Conservation (phyloP, 805 yeast species). For the Candida ulmi region DNA sequence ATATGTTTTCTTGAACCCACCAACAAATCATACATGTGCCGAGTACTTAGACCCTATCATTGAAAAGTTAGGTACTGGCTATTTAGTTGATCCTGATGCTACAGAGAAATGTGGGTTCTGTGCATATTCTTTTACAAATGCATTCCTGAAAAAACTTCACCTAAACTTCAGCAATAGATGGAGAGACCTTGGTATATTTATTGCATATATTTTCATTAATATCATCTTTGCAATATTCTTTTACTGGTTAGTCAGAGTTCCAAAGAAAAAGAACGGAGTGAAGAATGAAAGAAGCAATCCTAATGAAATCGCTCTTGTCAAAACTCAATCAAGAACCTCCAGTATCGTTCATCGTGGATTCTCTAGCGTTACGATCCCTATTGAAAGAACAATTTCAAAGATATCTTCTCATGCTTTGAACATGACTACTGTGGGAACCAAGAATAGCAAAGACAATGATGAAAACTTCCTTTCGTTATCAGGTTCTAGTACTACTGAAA, state of each 20-base stretch:
- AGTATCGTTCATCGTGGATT: too few relatives aligned
- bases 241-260: conserved; percentile 63
- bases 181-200: conserved; percentile 59
- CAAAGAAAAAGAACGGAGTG: conserved; percentile 44
- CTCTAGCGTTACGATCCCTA: too few relatives aligned
- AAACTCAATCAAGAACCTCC: too few relatives aligned
- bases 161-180: conserved; percentile 45
- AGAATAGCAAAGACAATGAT: too few relatives aligned
- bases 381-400: too few relatives aligned
- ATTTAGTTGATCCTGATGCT: conserved; percentile 12
- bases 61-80: conserved; percentile 22
- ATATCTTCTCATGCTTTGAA: too few relatives aligned
- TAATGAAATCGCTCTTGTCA: too few relatives aligned
- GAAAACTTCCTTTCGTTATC: too few relatives aligned
- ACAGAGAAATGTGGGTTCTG: conserved; percentile 59
- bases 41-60: conserved; percentile 38
- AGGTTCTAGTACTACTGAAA: too few relatives aligned
- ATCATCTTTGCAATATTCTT: conserved; percentile 35
- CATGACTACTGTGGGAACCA: too few relatives aligned
- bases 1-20: conserved; percentile 42
- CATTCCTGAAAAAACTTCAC: conserved; percentile 41
- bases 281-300: too few relatives aligned
- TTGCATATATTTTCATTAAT: conserved; percentile 36
- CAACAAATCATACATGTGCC: conserved; percentile 51
- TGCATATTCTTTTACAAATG: conserved; percentile 48